Evolutionary conservation across 2,329 filamentous ascomycete species (phyloP), one percentile per base, ranked within the genome.

Genomic region (Harringtonia lauricola): DNA sequence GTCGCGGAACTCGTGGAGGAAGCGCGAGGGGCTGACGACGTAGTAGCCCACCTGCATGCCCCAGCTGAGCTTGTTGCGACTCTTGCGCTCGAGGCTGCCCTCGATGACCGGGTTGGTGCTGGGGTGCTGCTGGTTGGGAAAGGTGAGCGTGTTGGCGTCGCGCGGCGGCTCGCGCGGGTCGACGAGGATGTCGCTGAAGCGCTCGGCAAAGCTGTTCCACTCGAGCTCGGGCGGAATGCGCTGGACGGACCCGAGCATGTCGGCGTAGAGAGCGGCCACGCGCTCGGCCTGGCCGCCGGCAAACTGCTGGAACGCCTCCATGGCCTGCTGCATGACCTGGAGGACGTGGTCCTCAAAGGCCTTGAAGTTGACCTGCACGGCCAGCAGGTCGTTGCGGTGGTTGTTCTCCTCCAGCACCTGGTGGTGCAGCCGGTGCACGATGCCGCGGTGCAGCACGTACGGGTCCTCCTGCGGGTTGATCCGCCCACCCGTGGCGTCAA

Each of bases 331-430:
- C 42, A 96, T 65, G 9, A 86, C 85, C 58, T 83, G 72, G 43
- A 98, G 66, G 44, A 96, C 70, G 59, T 96, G 89, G 0, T 79
- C 72, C 64, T 98, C 92, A 54, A 96, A 98, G 31, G 80, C 72
- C 45, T 82, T 71, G 59, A 96, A 95, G 60, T 86, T 86, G 65
- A 83, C 81, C 65, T 98, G 92, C n/a, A 95, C 84, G 10, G 82
- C 76, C 49, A 98, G 74, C 45, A 96, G 74, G 59, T 98, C 92
- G 59, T 94, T 86, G 51, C 83, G 79, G 66, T 94, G 90, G 69
- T 89, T 94, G 72, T 98, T 98, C 69, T 98, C 92, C 59, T 95
- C 87, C 38, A 86, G 70, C 30, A 96, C 77, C 67, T 98, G 92
- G 68, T 85, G 90, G 72, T 86, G 81, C 44, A 98, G 71, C 36